Evolutionary conservation across 1,139 yeast species (phyloP), one percentile per base, ranked within the genome.

Genomic region (Kodamaea sp.): DNA sequence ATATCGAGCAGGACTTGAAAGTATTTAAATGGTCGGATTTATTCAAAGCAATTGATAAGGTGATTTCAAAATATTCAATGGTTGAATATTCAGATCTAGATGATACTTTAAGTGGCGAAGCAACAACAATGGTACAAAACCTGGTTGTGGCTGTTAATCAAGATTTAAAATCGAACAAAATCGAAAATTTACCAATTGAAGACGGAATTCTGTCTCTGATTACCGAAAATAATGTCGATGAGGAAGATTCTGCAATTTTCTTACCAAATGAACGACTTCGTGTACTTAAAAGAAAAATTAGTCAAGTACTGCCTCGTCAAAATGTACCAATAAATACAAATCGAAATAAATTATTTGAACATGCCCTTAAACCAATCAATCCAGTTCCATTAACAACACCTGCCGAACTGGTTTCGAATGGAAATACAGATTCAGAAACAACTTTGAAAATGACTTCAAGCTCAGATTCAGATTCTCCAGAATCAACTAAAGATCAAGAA

Each of bases 1-100:
- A 81, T 51, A 83, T 83, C 40, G 88, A 81, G 52, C 83, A 83
- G 54, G 86, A 82, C 53, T 77, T 82, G 45, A 82, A 82, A 54
- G 88, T 82, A 4, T 79, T 82, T 50, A 67, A 67, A 28, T 82
- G 89, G 89, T 52, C 61, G 20, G 70, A 72, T 39, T 60, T 82
- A 28, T 70, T 66, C 29, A 65, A 62, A 31, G 89, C 89, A 0
- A 56, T 82, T 37, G 62, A 66, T 31, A 81, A 79, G 52, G 84
- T 82, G n/a, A 67, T 81, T 35, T 67, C 81, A 33, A 82, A 82
- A 56, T 83, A 82, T 53, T 63, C 71, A 10, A 55, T 26, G 28
- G 4, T 26, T 26, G 28, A 26, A 26, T 26, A n/a, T 26, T 26
- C 10, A 26, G 28, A 26, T 26, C 4, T n/a, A 26, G 28, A 26